A percentile compares a stretch with the other conserved stretches of the same genome.
These are phyloP conservation scores for Avena atlantica DNA, from an alignment of 176 grass and related monocot species.

Conservation along the genomic window DNA sequence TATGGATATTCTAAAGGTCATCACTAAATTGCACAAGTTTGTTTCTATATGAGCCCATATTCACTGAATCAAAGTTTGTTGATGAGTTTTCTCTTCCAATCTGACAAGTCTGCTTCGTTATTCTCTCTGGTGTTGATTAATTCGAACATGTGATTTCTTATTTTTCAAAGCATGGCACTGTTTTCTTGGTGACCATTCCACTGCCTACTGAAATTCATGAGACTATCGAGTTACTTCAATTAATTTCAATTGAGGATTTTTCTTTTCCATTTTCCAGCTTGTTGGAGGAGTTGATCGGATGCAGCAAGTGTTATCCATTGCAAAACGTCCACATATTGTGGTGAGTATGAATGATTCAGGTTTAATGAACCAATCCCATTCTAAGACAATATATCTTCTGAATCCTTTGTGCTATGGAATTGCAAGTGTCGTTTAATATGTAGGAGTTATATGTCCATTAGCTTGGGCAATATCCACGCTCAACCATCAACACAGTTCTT, in stretches of 20 bases:
- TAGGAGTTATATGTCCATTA: slow-evolving; percentile 1
- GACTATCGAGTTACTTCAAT: background rate
- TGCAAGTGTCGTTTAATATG: background rate
- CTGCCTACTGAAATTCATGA: slow-evolving; percentile 4
- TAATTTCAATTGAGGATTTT: slow-evolving; percentile 19
- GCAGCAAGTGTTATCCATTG: slow-evolving; percentile 80
- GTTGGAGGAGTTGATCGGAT: slow-evolving; percentile 88
- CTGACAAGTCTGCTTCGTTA: background rate
- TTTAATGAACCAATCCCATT: background rate
- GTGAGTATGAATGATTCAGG: slow-evolving; percentile 48
- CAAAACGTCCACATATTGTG: slow-evolving; percentile 83
- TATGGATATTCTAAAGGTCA: background rate
- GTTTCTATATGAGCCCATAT: background rate
- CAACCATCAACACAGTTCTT: background rate
- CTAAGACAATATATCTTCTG: background rate
- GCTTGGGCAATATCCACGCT: background rate
- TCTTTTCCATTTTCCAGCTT: slow-evolving; percentile 54
- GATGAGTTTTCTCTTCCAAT: background rate
- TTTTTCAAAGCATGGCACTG: slow-evolving; percentile 5
- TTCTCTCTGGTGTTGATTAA: background rate
- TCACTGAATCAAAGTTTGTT: background rate
- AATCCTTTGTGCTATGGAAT: background rate
- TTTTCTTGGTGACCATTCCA: background rate
- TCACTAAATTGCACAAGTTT: background rate
- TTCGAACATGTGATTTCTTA: background rate